Percentiles rank a stretch among this genome's conserved stretches.
Evolutionary conservation across 371 early-diverging fungal species (phyloP).

Genomic region (Mortierella sp.): DNA sequence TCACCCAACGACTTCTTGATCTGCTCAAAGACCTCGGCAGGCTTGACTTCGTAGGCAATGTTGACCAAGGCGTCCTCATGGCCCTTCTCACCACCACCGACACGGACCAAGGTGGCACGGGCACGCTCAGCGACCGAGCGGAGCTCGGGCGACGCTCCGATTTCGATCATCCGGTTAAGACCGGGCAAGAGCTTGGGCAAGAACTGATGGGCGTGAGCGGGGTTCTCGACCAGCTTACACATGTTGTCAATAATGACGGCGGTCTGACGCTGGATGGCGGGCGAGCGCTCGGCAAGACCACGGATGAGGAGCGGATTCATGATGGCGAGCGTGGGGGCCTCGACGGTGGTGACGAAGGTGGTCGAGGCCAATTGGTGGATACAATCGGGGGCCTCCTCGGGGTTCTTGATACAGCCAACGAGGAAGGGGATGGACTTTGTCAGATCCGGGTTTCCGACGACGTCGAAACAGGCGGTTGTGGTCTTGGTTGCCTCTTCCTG

Average conservation of each 20-base stretch:
- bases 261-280: slow-evolving; percentile 80
- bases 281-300: slow-evolving; percentile 77
- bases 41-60: slow-evolving; percentile 40
- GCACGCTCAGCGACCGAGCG: slow-evolving; percentile 73
- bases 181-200: slow-evolving; percentile 83
- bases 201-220: slow-evolving; percentile 83
- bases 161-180: slow-evolving; percentile 78
- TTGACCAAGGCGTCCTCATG: slow-evolving; percentile 26
- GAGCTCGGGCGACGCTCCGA: slow-evolving; percentile 84
- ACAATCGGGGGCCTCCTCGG: slow-evolving; percentile 72
- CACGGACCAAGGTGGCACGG: slow-evolving; percentile 64
- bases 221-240: slow-evolving; percentile 85
- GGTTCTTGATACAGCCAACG: slow-evolving; percentile 71
- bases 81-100: slow-evolving; percentile 64
- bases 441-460: slow-evolving; percentile 74
- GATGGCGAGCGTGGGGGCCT: slow-evolving; percentile 82
- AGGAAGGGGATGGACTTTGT: slow-evolving; percentile 72
- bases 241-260: slow-evolving; percentile 88
- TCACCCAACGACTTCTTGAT: slow-evolving; percentile 23
- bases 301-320: slow-evolving; percentile 82
- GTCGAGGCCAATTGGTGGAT: slow-evolving; percentile 73
- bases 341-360: slow-evolving; percentile 82
- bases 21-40: slow-evolving; percentile 29
- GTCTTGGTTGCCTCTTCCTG: slow-evolving; percentile 35
- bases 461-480: slow-evolving; percentile 48